These are phyloP conservation scores for Ustulina deusta DNA, from an alignment of 2,329 filamentous ascomycete species.

Conservation along the genomic window DNA sequence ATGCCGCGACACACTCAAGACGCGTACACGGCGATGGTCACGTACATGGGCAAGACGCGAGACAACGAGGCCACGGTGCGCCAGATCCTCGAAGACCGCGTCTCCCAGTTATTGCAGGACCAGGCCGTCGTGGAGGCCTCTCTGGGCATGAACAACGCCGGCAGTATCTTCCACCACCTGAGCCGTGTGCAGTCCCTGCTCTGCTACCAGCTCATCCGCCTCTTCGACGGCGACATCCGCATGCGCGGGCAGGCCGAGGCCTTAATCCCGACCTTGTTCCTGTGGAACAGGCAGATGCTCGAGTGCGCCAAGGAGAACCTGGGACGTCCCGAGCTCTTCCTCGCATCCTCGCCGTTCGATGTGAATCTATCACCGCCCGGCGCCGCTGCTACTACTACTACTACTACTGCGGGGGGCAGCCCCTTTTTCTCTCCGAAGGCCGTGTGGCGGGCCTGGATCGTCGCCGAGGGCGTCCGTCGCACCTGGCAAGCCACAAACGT, in stretches of 20 bases:
- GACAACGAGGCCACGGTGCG: constrained; percentile 35
- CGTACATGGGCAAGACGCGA: constrained; percentile 41
- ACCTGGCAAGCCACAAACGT: constrained; percentile 45
- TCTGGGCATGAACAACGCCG: constrained; percentile 21
- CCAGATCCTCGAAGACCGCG: constrained; percentile 46
- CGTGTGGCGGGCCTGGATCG: constrained; percentile 48
- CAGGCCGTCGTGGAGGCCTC: constrained; percentile 40
- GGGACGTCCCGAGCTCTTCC: constrained; percentile 31
- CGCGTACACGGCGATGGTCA: constrained; percentile 44
- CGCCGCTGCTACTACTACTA: background rate
- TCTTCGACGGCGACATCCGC: constrained; percentile 53
- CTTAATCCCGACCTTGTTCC: constrained; percentile 48
- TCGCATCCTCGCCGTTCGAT: constrained; percentile 26
- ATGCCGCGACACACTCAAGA: constrained; percentile 48
- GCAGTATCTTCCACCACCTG: constrained; percentile 41
- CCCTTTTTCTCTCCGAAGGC: constrained; percentile 16
- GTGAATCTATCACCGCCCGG: background rate
- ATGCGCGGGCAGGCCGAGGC: constrained; percentile 51
- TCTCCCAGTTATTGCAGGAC: constrained; percentile 44
- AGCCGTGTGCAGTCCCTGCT: constrained; percentile 46
- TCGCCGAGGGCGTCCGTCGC: constrained; percentile 50
- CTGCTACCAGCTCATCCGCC: constrained; percentile 52
- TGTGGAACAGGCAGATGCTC: constrained; percentile 45
- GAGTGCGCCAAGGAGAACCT: constrained; percentile 35
- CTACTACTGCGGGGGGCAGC: background rate